Conservation (phyloP, 352 stramenopile genomes). For the Lagenidium giganteum region DNA sequence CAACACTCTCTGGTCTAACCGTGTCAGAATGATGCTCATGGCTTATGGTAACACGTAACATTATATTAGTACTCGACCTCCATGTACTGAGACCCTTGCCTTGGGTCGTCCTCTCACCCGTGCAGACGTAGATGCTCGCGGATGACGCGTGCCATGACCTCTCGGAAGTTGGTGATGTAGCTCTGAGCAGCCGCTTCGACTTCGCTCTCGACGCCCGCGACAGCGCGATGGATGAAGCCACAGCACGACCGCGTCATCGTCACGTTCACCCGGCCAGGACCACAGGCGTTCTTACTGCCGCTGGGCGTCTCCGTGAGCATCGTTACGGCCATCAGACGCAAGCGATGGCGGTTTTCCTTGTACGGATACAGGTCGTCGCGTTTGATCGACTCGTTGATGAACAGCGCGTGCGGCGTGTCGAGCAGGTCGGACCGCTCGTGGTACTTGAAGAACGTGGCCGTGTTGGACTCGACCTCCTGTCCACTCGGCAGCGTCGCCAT, state of each 20-base stretch:
- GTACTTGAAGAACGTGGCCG: slow-evolving; percentile 10
- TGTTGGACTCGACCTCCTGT: slow-evolving; percentile 9
- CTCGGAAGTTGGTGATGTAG: not conserved
- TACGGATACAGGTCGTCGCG: slow-evolving; percentile 13
- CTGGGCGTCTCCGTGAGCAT: slow-evolving; percentile 6
- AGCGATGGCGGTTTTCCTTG: too few species aligned
- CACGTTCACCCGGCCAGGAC: not conserved
- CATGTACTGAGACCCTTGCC: too few species aligned
- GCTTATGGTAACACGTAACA: too few species aligned
- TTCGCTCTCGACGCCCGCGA: slow-evolving; percentile 1
- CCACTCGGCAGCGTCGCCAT: not conserved
- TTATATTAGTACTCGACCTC: too few species aligned
- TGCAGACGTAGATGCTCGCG: slow-evolving; percentile 3
- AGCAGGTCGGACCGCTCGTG: not conserved
- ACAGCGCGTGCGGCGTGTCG: not conserved
- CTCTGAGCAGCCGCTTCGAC: not conserved
- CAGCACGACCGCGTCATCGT: not conserved
- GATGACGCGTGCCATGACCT: slow-evolving; percentile 4
- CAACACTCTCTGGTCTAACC: too few species aligned
- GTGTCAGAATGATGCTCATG: too few species aligned
- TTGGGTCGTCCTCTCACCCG: not conserved
- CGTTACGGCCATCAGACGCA: not conserved
- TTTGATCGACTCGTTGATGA: slow-evolving; percentile 7
- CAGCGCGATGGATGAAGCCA: not conserved
- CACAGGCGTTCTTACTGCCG: too few species aligned